Percentiles rank a stretch among this genome's conserved stretches.
These are phyloP conservation scores for Primulina huaijiensis DNA, from an alignment of 257 asterid genomes.

Conservation along the genomic window DNA sequence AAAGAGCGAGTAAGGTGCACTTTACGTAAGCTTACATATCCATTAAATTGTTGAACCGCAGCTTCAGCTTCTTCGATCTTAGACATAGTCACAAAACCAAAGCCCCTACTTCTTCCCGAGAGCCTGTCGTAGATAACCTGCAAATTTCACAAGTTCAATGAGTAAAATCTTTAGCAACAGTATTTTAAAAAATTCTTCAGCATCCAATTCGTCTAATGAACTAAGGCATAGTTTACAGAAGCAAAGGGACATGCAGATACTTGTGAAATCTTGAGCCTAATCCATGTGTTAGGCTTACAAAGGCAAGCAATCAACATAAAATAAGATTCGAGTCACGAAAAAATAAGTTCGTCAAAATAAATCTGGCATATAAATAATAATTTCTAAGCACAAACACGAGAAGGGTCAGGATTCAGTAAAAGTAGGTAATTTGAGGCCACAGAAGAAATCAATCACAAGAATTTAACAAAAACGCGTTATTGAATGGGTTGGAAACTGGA, in stretches of 20 bases:
- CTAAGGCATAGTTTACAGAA: background rate
- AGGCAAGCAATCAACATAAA: background rate
- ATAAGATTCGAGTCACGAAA: background rate
- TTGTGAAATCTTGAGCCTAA: background rate
- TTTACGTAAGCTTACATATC: slow-evolving; percentile 56
- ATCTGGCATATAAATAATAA: background rate
- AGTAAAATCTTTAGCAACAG: background rate
- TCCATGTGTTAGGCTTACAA: background rate
- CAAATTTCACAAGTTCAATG: slow-evolving; percentile 16
- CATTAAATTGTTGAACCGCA: slow-evolving; percentile 74
- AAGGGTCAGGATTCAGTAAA: background rate
- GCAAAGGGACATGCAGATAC: background rate
- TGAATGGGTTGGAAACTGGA: background rate
- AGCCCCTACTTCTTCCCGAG: slow-evolving; percentile 88
- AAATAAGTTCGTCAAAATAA: slow-evolving; percentile 8
- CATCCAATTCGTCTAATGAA: background rate
- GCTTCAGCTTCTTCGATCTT: slow-evolving; percentile 63
- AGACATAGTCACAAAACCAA: slow-evolving; percentile 92
- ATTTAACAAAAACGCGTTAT: background rate
- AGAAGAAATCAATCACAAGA: background rate
- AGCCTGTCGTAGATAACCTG: slow-evolving; percentile 90
- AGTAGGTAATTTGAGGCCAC: background rate
- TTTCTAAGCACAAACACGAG: background rate
- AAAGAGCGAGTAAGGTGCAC: background rate
- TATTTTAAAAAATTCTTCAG: background rate